Evolutionary conservation across 106 monocot genomes (phyloP).

Genomic region (Acanthochlamys bracteata): DNA sequence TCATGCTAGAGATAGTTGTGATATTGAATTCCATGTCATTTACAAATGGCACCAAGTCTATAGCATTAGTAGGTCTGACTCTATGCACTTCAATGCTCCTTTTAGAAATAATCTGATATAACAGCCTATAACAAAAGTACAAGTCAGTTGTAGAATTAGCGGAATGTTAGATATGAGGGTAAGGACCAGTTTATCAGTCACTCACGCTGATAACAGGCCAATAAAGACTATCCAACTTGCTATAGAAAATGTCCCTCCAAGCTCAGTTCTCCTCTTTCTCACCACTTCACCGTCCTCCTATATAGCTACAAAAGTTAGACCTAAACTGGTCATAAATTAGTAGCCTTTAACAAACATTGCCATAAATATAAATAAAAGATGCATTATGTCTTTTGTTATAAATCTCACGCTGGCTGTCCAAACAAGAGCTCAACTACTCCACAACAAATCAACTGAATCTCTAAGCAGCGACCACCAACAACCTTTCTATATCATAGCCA

Average conservation of each 20-base stretch:
- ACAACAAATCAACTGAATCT: no score
- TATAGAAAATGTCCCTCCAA: constrained; percentile 89
- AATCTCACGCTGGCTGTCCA: no score
- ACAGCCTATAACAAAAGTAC: constrained; percentile 39
- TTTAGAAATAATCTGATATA: constrained; percentile 73
- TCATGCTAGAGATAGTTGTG: constrained; percentile 86
- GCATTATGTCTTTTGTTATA: no score
- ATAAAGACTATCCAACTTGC: constrained; percentile 79
- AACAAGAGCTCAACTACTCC: no score
- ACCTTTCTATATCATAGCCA: no score
- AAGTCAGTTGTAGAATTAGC: background rate
- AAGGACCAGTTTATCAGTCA: constrained; percentile 4
- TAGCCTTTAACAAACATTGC: no score
- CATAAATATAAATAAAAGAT: no score
- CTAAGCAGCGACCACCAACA: no score
- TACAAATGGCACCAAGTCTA: constrained; percentile 57
- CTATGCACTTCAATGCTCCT: constrained; percentile 62
- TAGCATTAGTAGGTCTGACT: constrained; percentile 68
- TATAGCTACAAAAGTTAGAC: constrained; percentile 7
- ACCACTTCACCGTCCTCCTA: constrained; percentile 71
- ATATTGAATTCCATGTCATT: constrained; percentile 95
- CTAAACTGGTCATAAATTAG: no score
- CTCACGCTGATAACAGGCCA: constrained; percentile 89
- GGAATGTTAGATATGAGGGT: background rate
- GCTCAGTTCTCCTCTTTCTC: constrained; percentile 77